Conservation (phyloP, 1,139 yeast species). For the Arxiozyma slooffiae region DNA sequence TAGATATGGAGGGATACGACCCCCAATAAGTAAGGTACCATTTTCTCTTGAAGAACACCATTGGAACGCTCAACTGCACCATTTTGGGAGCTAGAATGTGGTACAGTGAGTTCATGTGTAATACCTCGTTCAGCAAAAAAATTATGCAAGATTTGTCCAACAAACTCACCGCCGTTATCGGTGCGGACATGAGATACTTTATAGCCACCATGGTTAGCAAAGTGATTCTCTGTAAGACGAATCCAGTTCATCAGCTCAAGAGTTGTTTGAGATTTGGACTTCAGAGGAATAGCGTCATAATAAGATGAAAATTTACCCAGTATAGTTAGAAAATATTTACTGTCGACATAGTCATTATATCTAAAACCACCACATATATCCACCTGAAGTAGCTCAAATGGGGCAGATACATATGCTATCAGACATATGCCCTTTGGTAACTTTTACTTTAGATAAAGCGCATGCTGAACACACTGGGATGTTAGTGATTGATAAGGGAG, state of each 20-base stretch:
- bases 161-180: too few species aligned
- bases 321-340: constrained; percentile 7
- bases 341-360: too few species aligned
- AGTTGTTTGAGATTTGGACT: constrained; percentile 4
- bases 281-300: constrained; percentile 4
- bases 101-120: constrained; percentile 11
- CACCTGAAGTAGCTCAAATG: constrained; percentile 4
- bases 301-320: constrained; percentile 6
- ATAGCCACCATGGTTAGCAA: too few species aligned
- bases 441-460: too few species aligned
- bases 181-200: too few species aligned
- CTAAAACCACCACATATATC: constrained; percentile 4
- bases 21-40: background rate
- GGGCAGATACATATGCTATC: background rate
- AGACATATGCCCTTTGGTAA: too few species aligned
- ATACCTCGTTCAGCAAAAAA: too few species aligned
- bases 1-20: background rate
- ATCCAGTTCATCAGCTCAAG: constrained; percentile 5
- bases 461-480: too few species aligned
- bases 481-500: too few species aligned
- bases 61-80: constrained; percentile 10
- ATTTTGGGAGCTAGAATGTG: constrained; percentile 9
- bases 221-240: constrained; percentile 2
- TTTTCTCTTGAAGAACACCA: too few species aligned
- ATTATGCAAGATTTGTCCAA: too few species aligned